Conservation (phyloP, 1,284 basidiomycete genomes). For the Anthracocystis walkeri region DNA sequence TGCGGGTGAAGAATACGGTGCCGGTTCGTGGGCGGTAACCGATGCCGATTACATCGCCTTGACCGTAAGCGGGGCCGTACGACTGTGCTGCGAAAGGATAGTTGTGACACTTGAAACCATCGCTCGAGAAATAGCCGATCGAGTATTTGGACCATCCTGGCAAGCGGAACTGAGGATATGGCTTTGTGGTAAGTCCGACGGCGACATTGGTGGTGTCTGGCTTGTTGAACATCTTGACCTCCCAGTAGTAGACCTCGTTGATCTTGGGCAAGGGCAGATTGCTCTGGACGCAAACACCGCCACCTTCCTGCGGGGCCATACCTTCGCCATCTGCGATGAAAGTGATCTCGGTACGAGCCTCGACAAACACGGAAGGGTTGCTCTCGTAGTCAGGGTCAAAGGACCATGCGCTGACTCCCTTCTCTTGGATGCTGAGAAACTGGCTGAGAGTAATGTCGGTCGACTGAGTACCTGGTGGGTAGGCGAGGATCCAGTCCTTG, state of each 20-base stretch:
- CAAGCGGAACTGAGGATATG: slow-evolving; percentile 66
- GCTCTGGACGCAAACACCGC: slow-evolving; percentile 66
- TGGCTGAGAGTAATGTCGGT: slow-evolving; percentile 69
- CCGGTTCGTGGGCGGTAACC: slow-evolving; percentile 67
- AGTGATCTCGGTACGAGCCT: slow-evolving; percentile 67
- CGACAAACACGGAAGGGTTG: slow-evolving; percentile 67
- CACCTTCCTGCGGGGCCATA: slow-evolving; percentile 68
- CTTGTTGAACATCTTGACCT: slow-evolving; percentile 69
- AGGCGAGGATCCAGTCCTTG: slow-evolving; percentile 77
- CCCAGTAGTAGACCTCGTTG: slow-evolving; percentile 70
- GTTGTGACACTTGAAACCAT: slow-evolving; percentile 96
- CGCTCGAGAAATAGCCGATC: slow-evolving; percentile 91
- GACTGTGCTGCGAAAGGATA: slow-evolving; percentile 91
- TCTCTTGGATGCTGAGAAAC: slow-evolving; percentile 68
- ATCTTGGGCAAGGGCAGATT: slow-evolving; percentile 68
- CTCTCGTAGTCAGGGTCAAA: slow-evolving; percentile 69
- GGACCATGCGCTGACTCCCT: slow-evolving; percentile 68
- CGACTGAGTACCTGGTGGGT: slow-evolving; percentile 53
- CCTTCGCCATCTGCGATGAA: slow-evolving; percentile 68
- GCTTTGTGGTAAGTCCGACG: slow-evolving; percentile 67
- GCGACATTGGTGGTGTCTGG: slow-evolving; percentile 64
- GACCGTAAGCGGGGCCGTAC: slow-evolving; percentile 86
- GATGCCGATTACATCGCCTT: slow-evolving; percentile 75
- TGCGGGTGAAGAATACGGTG: slow-evolving; percentile 68
- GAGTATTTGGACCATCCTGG: slow-evolving; percentile 85